These are phyloP conservation scores for Actinomucor elegans DNA, from an alignment of 371 early-diverging fungal genomes.

Conservation along the genomic window DNA sequence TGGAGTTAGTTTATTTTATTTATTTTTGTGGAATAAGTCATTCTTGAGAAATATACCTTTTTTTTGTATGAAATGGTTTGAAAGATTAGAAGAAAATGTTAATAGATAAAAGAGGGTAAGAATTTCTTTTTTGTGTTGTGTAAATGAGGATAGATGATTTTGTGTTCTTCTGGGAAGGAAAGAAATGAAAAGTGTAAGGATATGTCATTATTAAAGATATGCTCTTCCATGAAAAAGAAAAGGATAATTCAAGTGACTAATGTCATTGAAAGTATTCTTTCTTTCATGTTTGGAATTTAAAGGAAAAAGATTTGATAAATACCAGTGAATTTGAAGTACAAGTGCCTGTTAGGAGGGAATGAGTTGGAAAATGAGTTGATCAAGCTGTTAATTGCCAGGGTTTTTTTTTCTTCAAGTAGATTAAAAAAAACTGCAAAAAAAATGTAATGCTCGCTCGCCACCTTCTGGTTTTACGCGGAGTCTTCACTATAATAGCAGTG, in stretches of 20 bases:
- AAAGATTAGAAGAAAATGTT: too few species aligned
- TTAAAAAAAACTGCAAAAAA: too few species aligned
- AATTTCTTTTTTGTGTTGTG: constrained; percentile 2
- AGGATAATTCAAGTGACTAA: neutral
- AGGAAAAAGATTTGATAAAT: neutral
- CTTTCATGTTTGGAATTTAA: neutral
- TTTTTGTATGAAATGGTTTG: neutral
- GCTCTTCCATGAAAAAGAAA: neutral
- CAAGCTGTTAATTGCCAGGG: too few species aligned
- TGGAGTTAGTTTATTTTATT: neutral
- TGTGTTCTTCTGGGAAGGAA: neutral
- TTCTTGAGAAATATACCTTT: neutral
- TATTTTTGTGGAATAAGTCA: constrained; percentile 1
- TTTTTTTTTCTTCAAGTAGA: too few species aligned
- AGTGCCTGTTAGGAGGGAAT: too few species aligned
- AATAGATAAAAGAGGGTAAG: too few species aligned
- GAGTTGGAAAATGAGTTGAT: too few species aligned
- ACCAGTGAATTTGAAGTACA: constrained; percentile 5
- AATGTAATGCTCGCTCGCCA: too few species aligned
- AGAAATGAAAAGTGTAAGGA: constrained; percentile 2
- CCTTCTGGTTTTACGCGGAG: too few species aligned
- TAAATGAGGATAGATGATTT: too few species aligned
- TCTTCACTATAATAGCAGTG: too few species aligned
- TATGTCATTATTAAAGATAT: too few species aligned
- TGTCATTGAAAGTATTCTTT: neutral